Conservation (phyloP, 2,329 filamentous ascomycete genomes). For the Zasmidium citrigriseum region DNA sequence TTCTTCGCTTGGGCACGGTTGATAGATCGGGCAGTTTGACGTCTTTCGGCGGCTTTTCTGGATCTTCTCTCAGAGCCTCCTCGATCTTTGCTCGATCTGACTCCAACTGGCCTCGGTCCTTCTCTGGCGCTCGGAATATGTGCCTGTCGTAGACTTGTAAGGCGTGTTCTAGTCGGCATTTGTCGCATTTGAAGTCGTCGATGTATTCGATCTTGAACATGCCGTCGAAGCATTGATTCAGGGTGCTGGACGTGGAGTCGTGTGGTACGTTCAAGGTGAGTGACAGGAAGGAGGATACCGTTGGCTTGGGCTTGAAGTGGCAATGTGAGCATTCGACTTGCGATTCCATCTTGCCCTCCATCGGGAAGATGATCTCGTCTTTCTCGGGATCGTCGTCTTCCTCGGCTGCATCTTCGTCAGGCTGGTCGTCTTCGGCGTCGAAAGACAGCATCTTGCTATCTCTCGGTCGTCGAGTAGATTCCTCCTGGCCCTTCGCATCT, state of each 20-base stretch:
- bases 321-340: conserved; percentile 92
- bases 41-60: conserved; percentile 72
- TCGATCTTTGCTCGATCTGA: conserved; percentile 66
- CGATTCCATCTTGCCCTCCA: conserved; percentile 91
- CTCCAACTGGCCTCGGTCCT: conserved; percentile 46
- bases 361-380: conserved; percentile 75
- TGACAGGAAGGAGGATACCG: conserved; percentile 83
- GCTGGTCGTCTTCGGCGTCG: conserved; percentile 6
- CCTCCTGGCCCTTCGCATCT: no score
- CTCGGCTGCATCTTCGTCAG: conserved; percentile 25
- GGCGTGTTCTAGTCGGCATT: conserved; percentile 83
- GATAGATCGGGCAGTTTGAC: conserved; percentile 74
- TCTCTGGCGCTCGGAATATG: conserved; percentile 56
- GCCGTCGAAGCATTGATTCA: conserved; percentile 88
- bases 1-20: conserved; percentile 76
- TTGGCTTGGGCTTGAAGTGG: conserved; percentile 83
- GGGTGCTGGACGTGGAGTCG: conserved; percentile 66
- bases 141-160: conserved; percentile 64
- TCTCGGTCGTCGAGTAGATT: conserved; percentile 5
- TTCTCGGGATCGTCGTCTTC: conserved; percentile 37
- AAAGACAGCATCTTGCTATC: conserved; percentile 21
- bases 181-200: conserved; percentile 95
- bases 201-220: conserved; percentile 95
- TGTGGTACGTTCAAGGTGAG: conserved; percentile 90
- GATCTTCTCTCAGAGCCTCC: conserved; percentile 72